Conservation (phyloP, 352 stramenopile genomes). For the Hyaloperonospora brassicae region DNA sequence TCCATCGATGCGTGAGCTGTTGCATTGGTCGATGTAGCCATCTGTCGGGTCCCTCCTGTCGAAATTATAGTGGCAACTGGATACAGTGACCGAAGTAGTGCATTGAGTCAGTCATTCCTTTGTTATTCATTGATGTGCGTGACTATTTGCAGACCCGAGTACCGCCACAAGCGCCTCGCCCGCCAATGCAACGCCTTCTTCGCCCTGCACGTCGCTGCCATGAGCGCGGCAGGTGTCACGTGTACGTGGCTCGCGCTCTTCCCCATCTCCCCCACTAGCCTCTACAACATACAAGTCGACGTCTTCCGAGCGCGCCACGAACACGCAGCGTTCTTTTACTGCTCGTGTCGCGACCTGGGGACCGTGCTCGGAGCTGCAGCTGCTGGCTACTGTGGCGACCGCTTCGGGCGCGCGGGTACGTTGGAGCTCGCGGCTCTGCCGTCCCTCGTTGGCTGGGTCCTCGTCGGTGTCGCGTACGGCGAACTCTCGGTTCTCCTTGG, state of each 20-base stretch:
- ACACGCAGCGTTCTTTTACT: constrained; percentile 64
- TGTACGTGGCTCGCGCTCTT: constrained; percentile 59
- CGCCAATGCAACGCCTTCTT: constrained; percentile 55
- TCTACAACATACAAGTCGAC: constrained; percentile 84
- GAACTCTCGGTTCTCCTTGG: constrained; percentile 59
- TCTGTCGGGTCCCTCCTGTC: not conserved
- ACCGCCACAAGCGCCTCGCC: constrained; percentile 19
- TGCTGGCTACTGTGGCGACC: constrained; percentile 53
- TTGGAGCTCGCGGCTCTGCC: constrained; percentile 68
- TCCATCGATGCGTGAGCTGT: not conserved
- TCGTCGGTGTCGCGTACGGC: constrained; percentile 55
- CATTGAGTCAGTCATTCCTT: too few species aligned
- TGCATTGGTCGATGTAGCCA: not conserved
- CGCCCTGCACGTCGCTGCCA: constrained; percentile 41
- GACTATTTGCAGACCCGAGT: constrained; percentile 14
- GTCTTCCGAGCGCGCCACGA: constrained; percentile 65
- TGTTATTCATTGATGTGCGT: not conserved
- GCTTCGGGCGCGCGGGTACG: constrained; percentile 55
- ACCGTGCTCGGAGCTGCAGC: constrained; percentile 48
- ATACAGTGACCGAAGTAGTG: too few species aligned
- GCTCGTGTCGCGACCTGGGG: constrained; percentile 55
- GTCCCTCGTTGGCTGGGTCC: constrained; percentile 64
- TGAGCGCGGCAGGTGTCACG: constrained; percentile 37
- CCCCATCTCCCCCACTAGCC: constrained; percentile 51
- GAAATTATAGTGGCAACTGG: too few species aligned